phyloP scores from a whole-genome alignment of 257 asterid species.

The Paulownia fortunei region DNA sequence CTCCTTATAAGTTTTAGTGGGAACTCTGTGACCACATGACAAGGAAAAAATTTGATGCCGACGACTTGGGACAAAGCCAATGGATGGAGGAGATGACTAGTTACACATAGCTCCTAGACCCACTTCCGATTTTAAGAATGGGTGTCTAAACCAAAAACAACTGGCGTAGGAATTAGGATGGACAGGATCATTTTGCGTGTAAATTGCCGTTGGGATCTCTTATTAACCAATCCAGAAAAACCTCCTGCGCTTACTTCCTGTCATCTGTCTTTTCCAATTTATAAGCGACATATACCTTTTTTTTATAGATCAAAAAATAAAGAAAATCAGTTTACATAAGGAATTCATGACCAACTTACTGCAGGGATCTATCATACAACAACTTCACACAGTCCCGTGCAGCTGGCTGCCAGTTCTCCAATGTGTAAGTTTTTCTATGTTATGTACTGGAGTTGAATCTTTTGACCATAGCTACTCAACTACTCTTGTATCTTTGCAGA shows the following conservation, averaged over 20 bases:
- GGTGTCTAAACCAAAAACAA: too few species aligned
- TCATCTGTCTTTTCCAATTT: not conserved
- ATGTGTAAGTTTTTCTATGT: slow-evolving; percentile 52
- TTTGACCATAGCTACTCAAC: slow-evolving; percentile 24
- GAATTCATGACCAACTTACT: slow-evolving; percentile 26
- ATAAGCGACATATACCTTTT: not conserved
- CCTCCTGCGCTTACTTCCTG: not conserved
- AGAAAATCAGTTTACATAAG: not conserved
- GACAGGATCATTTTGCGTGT: too few species aligned
- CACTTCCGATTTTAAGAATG: too few species aligned
- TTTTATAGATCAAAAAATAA: not conserved
- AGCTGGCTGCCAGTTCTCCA: slow-evolving; percentile 48
- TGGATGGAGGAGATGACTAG: too few species aligned
- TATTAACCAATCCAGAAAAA: not conserved
- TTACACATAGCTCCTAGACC: too few species aligned
- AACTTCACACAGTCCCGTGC: slow-evolving; percentile 54
- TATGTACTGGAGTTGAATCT: not conserved
- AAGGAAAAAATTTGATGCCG: too few species aligned
- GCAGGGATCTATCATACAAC: slow-evolving; percentile 94
- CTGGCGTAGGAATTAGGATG: too few species aligned
- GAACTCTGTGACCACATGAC: too few species aligned
- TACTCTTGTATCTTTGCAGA: slow-evolving; percentile 47
- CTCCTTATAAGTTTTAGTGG: too few species aligned
- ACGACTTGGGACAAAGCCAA: too few species aligned
- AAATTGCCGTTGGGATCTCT: not conserved